phyloP scores from a whole-genome alignment of 2,329 filamentous ascomycete species.

The Fusarium robinianum region DNA sequence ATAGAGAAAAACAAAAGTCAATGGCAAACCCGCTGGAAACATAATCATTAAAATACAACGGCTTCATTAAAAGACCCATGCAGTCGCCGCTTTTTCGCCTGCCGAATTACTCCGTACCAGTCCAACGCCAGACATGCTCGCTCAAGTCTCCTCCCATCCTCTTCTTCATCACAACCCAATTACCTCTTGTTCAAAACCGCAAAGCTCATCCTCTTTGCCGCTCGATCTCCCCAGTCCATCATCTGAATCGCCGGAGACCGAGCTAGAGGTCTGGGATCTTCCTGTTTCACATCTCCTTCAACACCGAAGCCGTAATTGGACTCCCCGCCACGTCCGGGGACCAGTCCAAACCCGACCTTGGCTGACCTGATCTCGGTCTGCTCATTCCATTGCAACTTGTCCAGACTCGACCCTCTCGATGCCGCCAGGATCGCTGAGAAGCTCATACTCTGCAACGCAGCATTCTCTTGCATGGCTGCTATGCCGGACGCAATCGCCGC shows the following conservation, averaged over 20 bases:
- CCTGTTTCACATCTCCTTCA: constrained; percentile 35
- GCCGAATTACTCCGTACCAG: too few relatives aligned
- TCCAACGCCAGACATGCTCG: too few relatives aligned
- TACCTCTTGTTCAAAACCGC: constrained; percentile 22
- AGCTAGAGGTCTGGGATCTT: constrained; percentile 23
- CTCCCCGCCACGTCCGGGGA: constrained; percentile 28
- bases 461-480: constrained; percentile 30
- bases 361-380: constrained; percentile 22
- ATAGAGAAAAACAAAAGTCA: too few relatives aligned
- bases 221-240: constrained; percentile 29
- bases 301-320: constrained; percentile 32
- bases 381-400: constrained; percentile 31
- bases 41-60: too few relatives aligned
- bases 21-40: too few relatives aligned
- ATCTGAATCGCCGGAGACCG: constrained; percentile 30
- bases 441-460: constrained; percentile 31
- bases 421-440: constrained; percentile 36
- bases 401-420: constrained; percentile 30
- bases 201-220: constrained; percentile 29
- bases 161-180: constrained; percentile 1
- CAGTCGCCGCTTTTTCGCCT: too few relatives aligned
- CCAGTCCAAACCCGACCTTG: constrained; percentile 33
- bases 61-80: too few relatives aligned
- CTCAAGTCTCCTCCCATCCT: too few relatives aligned
- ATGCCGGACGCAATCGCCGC: constrained; percentile 26